Base-by-base conservation (phyloP, 169 alveolate species). In the Eimeria falciformis region DNA sequence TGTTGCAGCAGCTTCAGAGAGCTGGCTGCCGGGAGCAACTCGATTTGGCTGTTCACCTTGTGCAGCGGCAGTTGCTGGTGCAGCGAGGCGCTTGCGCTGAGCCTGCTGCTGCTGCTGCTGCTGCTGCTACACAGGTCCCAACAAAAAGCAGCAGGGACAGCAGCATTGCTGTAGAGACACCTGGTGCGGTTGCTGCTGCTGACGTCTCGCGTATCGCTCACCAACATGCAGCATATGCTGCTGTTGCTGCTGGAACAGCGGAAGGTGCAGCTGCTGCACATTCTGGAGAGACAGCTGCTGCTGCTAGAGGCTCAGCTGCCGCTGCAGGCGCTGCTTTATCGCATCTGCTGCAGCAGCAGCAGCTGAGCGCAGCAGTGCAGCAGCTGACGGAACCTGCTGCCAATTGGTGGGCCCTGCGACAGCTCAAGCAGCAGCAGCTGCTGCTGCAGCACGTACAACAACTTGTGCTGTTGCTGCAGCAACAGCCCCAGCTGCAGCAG, bases 201-300 rank as follows among this genome's bases (percentile, higher is more conserved):
- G 69, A 53, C 17, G 40, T 75, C 89, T 23, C 47, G 21, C 89
- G 89, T n/a, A 81, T 81, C 47, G 89, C 89, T 33, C 25, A 47
- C 45, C 89, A 81, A 56, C 89, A 81, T 55, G 89, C 89, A 50
- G 89, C 77, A n/a, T 81, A 81, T 21, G 18, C 46, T 1, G 81
- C 81, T 23, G 68, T 62, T 27, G 81, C 81, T 1, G 91, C 79
- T 83, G 43, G 50, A 40, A 68, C 91, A n/a, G 50, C 43, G 18
- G 81, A 18, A 5, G 45, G 29, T 47, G 81, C 18, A 14, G 91
- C 65, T 47, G 6, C 21, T 40, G 68, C 50, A 0, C 21, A 3
- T 47, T 9, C 79, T 29, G 47, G 50, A 3, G 91, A 45, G 18
- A 9, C 46, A 18, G 7, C 81, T 5, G 53, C 27, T 33, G 37